Evolutionary conservation across 441 rosid genomes (phyloP).

Genomic region (Euphorbia schlechtendalii): DNA sequence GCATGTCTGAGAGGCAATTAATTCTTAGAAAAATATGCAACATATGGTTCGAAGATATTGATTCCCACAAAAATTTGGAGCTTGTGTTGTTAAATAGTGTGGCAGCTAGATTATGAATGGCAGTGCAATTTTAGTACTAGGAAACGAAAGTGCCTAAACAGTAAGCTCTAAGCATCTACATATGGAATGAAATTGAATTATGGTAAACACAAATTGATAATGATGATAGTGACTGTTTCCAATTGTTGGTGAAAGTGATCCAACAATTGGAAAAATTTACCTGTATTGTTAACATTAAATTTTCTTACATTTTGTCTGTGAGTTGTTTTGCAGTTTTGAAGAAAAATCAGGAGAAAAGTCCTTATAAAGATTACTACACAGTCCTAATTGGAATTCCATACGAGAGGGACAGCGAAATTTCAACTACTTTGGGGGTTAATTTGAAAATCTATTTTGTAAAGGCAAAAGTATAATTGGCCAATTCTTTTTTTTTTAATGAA

Average conservation of each 20-base stretch:
- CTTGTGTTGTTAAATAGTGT: too few species aligned
- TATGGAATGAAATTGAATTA: not conserved
- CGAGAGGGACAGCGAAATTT: not conserved
- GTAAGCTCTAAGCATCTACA: not conserved
- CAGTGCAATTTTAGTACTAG: not conserved
- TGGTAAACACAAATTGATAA: not conserved
- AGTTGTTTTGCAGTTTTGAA: too few species aligned
- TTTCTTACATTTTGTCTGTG: not conserved
- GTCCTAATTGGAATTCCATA: not conserved
- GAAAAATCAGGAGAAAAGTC: not conserved
- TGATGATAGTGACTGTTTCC: not conserved
- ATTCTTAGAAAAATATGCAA: too few species aligned
- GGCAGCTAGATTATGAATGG: too few species aligned
- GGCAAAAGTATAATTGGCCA: not conserved
- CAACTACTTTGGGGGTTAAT: too few species aligned
- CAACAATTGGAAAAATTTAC: not conserved
- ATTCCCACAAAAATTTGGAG: not conserved
- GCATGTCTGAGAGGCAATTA: too few species aligned
- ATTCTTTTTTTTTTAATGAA: too few species aligned
- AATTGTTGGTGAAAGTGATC: conserved; percentile 2
- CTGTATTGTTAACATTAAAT: not conserved
- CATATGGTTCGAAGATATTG: too few species aligned
- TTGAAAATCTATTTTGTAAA: too few species aligned
- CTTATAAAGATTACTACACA: not conserved
- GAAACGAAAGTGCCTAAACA: not conserved